A percentile compares a stretch with the other conserved stretches of the same genome.
Evolutionary conservation across 768 basidiomycete species (phyloP).

Genomic region (Russula sp.): DNA sequence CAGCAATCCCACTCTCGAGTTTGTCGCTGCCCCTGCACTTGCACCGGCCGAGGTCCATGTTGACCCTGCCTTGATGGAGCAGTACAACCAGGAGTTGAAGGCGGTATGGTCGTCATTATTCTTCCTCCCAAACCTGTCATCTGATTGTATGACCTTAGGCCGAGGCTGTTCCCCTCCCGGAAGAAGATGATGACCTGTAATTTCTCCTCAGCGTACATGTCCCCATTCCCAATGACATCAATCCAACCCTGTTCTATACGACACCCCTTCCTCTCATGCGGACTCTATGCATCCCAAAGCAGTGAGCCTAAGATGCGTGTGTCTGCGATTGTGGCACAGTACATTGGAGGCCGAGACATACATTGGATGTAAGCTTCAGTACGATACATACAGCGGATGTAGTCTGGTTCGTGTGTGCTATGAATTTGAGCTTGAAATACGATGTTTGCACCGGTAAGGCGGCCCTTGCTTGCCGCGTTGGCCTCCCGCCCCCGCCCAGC

Average conservation of each 20-base stretch:
- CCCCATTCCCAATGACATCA: constrained; percentile 2
- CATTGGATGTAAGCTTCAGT: constrained; percentile 4
- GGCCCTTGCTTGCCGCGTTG: not conserved
- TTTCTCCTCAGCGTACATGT: constrained; percentile 13
- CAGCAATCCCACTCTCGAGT: constrained; percentile 84
- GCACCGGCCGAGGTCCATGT: constrained; percentile 89
- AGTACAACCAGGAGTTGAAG: constrained; percentile 74
- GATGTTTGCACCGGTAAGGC: not conserved
- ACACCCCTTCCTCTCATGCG: constrained; percentile 1
- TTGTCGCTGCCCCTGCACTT: constrained; percentile 94
- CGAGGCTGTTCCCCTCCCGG: constrained; percentile 88
- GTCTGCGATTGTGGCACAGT: not conserved
- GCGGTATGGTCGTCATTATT: constrained; percentile 36
- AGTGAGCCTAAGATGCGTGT: not conserved
- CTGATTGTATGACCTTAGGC: constrained; percentile 42
- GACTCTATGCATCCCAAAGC: constrained; percentile 3
- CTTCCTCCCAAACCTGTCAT: not conserved
- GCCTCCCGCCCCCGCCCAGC: no score
- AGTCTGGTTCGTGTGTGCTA: constrained; percentile 1
- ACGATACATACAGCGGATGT: constrained; percentile 7
- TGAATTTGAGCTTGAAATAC: not conserved
- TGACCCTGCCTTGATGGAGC: constrained; percentile 67
- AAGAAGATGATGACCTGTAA: constrained; percentile 90
- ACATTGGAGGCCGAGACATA: not conserved
- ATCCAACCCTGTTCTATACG: constrained; percentile 11